Base-by-base conservation (phyloP, 768 basidiomycete species). In the Obba rivulosa region DNA sequence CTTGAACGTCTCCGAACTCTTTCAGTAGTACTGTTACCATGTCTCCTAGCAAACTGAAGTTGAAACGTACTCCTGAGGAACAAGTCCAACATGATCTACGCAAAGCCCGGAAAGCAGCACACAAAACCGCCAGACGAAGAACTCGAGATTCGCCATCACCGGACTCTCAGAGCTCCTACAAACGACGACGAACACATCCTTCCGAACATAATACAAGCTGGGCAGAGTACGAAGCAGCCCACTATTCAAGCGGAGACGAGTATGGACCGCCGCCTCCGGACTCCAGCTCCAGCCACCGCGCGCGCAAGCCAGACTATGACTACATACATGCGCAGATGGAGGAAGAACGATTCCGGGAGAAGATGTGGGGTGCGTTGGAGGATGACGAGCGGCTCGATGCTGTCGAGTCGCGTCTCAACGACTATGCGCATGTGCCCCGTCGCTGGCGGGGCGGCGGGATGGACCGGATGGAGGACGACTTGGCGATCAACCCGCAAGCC, bases 301-400 rank as follows among this genome's bases (percentile, higher is more conserved):
- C 64, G 7, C 58, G 61, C 55, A 69, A 70, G 46, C 62, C 55
- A 25, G 75, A 77, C 61, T 70, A 73, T 52, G 81, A 81, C 18
- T 57, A 69, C 31, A 68, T 80, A 8, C 66, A 63, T 21, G 75
- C 75, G 0, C 76, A 81, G 49, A 53, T 79, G 24, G 87, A 90
- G 51, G 85, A 89, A 43, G 63, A 71, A 48, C 68, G 67, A 23
- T 93, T 90, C 62, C 71, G 77, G 37, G 83, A 86, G 56, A 91
- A 82, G 68, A 73, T 92, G 71, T 79, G 79, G 56, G 79, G 75
- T 39, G 86, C 85, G 9, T 69, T 86, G 58, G 83, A 74, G 39
- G 86, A 89, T 24, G 88, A 92, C 51, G 82, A 84, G 49, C 71
- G 80, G 36, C 61, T 87, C 25, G 83, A 86, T 51, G 71, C 71